A percentile compares a stretch with the other conserved stretches of the same genome.
Evolutionary conservation across 1,284 basidiomycete genomes (phyloP).

Genomic region (Leccinum subfulvum): DNA sequence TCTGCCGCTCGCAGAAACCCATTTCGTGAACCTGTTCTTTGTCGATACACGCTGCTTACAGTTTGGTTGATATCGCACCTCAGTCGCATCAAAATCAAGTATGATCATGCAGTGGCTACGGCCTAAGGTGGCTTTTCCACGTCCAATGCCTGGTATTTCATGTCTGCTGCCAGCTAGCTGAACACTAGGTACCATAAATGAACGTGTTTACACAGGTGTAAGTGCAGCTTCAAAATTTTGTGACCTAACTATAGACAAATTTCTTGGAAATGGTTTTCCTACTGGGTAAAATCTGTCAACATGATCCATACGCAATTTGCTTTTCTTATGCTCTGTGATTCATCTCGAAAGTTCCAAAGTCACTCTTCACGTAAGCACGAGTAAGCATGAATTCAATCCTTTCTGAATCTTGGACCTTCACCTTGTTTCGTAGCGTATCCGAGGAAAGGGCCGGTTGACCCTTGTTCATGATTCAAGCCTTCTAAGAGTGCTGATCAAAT

Average conservation of each 20-base stretch:
- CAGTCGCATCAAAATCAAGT: background rate
- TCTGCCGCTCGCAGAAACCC: background rate
- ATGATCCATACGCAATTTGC: background rate
- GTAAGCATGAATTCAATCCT: slow-evolving; percentile 5
- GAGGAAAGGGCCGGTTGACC: slow-evolving; percentile 1
- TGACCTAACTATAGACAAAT: background rate
- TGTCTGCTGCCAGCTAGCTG: background rate
- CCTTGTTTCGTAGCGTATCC: slow-evolving; percentile 1
- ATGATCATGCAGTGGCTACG: background rate
- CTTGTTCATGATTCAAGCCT: background rate
- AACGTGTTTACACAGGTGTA: slow-evolving; percentile 3
- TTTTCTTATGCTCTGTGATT: background rate
- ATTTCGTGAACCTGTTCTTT: background rate
- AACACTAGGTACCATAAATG: slow-evolving; percentile 5
- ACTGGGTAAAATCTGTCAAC: background rate
- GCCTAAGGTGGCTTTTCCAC: background rate
- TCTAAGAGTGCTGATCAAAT: background rate
- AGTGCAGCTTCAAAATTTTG: background rate
- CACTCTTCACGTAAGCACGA: slow-evolving; percentile 1
- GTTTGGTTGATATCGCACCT: background rate
- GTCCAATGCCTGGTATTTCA: background rate
- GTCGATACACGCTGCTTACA: background rate
- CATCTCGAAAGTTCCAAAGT: background rate
- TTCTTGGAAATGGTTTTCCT: background rate
- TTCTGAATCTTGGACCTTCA: background rate